A percentile compares a stretch with the other conserved stretches of the same genome.
These are phyloP conservation scores for Talaromyces borbonicus DNA, from an alignment of 495 filamentous ascomycete species.

Conservation along the genomic window DNA sequence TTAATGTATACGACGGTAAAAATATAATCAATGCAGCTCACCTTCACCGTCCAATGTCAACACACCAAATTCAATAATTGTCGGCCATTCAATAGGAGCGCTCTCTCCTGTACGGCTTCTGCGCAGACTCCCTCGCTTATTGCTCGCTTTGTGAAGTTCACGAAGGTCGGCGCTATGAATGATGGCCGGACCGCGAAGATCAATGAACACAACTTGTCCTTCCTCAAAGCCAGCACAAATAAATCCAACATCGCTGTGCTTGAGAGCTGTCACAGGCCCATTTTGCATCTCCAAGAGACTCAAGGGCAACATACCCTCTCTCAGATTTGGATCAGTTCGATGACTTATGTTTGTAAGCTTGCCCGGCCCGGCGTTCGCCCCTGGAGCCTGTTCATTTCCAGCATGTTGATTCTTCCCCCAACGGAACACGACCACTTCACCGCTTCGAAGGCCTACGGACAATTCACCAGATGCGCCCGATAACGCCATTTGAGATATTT, in stretches of 20 bases:
- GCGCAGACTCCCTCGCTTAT: constrained; percentile 62
- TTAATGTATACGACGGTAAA: neutral
- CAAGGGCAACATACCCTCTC: constrained; percentile 72
- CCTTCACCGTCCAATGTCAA: constrained; percentile 85
- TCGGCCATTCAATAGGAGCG: constrained; percentile 59
- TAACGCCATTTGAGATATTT: constrained; percentile 65
- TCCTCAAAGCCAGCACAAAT: constrained; percentile 74
- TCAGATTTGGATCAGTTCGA: constrained; percentile 67
- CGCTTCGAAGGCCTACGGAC: constrained; percentile 66
- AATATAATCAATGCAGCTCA: constrained; percentile 24
- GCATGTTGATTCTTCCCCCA: constrained; percentile 71
- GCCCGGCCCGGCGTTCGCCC: constrained; percentile 41
- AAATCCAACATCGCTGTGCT: constrained; percentile 85
- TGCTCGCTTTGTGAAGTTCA: constrained; percentile 53
- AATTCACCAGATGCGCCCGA: constrained; percentile 71
- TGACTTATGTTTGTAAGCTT: constrained; percentile 62
- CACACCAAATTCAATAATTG: constrained; percentile 78
- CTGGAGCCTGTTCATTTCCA: constrained; percentile 44
- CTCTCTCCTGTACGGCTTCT: constrained; percentile 36
- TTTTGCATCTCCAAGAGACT: constrained; percentile 73
- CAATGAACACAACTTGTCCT: constrained; percentile 69
- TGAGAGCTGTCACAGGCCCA: constrained; percentile 65
- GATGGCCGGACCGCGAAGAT: constrained; percentile 79
- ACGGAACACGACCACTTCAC: constrained; percentile 78
- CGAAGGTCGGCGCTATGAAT: constrained; percentile 61